Conservation (phyloP, 257 asterid genomes). For the Capsicum chinense region DNA sequence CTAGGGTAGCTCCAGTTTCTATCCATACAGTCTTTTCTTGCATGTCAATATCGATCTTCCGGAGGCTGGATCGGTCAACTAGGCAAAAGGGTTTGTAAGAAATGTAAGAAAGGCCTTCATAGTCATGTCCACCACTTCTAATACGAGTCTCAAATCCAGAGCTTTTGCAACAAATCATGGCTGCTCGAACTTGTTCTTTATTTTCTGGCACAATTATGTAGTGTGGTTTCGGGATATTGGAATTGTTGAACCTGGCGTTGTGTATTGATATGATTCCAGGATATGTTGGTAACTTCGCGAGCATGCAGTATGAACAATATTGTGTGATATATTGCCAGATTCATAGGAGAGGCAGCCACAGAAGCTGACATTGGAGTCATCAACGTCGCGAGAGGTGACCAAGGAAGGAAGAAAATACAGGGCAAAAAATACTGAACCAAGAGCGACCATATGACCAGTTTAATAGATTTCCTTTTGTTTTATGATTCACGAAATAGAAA, state of each 20-base stretch:
- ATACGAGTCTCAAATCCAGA: slow-evolving; percentile 43
- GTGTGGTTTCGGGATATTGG: slow-evolving; percentile 43
- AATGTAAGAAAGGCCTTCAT: slow-evolving; percentile 60
- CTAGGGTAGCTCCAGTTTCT: slow-evolving; percentile 61
- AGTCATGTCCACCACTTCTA: slow-evolving; percentile 69
- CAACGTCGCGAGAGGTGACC: neutral
- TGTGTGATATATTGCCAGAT: neutral
- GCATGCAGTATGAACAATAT: slow-evolving; percentile 35
- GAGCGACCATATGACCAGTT: neutral
- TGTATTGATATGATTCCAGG: slow-evolving; percentile 47
- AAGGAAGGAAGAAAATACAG: slow-evolving; percentile 6
- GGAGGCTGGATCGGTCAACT: slow-evolving; percentile 50
- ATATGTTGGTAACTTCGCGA: slow-evolving; percentile 37
- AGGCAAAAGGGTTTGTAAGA: slow-evolving; percentile 44
- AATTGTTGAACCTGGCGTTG: slow-evolving; percentile 58
- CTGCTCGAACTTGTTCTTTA: slow-evolving; percentile 41
- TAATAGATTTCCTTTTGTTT: too few species aligned
- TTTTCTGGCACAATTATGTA: slow-evolving; percentile 51
- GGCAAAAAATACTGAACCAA: neutral
- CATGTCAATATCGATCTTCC: slow-evolving; percentile 42
- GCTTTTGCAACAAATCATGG: slow-evolving; percentile 47
- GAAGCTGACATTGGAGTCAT: slow-evolving; percentile 23
- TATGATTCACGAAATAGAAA: neutral
- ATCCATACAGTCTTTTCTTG: slow-evolving; percentile 55
- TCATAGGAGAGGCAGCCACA: slow-evolving; percentile 27